Evolutionary conservation across 2,329 filamentous ascomycete genomes (phyloP), one percentile per base, ranked within the genome.

Genomic region (Sarocladium oryzae): DNA sequence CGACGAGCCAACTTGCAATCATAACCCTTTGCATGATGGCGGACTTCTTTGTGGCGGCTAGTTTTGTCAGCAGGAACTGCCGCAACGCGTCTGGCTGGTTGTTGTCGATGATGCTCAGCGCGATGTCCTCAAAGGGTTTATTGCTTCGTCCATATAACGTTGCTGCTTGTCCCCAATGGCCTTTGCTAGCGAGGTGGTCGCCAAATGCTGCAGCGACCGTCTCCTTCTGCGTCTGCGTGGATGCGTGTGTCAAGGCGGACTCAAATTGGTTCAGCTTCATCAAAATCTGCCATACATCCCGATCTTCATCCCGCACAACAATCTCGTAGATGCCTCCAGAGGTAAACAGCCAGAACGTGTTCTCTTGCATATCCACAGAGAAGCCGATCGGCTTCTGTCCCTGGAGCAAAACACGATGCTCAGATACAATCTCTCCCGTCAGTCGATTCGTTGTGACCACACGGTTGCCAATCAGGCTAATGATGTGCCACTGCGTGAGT

Each of bases 281-380:
- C 82, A 97, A 88, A 50, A 97, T 89, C 63, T 89, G 89, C 93
- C 93, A 99, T 15, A 97, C 82, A 64, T 97, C 88, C 58, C 93
- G 77, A 58, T 91, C 88, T 66, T 99, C 93, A 52, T 97, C 89
- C 40, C 84, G 86, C 11, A 92, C 86, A 11, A 93, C 88, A 53
- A 99, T 86, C 69, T 99, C 93, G 59, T 90, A 96, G 49, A 99
- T 96, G 61, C 95, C 90, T 52, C 88, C 80, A 0, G 82, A 79
- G 0, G 92, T 97, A 63, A 97, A 95, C 2, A 99, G 78, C 93
- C 95, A 99, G 64, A 92, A 96, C 0, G 93, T 99, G 62, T 92
- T 95, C 73, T 96, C 96, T 66, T 93, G 92, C 54, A 87, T 79
- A 66, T 99, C 93, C 8, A 92, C 85, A 49, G 90, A 85, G 16